Evolutionary conservation across 352 stramenopile genomes (phyloP).

Genomic region (Phytophthora podocarpi): DNA sequence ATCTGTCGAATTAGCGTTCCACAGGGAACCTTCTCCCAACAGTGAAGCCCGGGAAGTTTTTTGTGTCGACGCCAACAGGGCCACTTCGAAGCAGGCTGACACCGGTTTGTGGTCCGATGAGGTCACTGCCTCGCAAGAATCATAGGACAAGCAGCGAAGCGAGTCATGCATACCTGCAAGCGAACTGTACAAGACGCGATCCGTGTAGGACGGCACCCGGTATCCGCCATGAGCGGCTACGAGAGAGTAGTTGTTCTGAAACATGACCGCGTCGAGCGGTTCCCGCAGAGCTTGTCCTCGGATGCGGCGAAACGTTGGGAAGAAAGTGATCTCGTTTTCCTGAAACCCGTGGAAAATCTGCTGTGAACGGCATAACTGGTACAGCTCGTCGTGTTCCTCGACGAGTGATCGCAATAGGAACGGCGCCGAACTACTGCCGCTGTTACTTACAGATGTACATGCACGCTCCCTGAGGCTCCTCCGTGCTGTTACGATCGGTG

Average conservation of each 20-base stretch:
- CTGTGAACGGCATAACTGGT: slow-evolving; percentile 57
- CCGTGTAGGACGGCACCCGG: slow-evolving; percentile 90
- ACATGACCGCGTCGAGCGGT: slow-evolving; percentile 32
- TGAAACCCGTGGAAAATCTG: slow-evolving; percentile 83
- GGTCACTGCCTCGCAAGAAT: slow-evolving; percentile 74
- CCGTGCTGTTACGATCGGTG: slow-evolving; percentile 6
- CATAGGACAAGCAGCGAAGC: slow-evolving; percentile 73
- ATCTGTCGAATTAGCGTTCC: slow-evolving; percentile 52
- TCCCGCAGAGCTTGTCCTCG: slow-evolving; percentile 50
- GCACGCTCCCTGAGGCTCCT: slow-evolving; percentile 7
- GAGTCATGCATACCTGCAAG: slow-evolving; percentile 59
- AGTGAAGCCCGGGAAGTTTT: slow-evolving; percentile 9
- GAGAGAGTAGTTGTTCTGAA: slow-evolving; percentile 72
- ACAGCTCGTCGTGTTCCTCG: slow-evolving; percentile 78
- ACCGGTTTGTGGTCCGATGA: slow-evolving; percentile 89
- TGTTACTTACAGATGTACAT: slow-evolving; percentile 28
- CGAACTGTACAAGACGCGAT: slow-evolving; percentile 86
- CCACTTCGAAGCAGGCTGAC: slow-evolving; percentile 63
- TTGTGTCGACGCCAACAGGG: slow-evolving; percentile 14
- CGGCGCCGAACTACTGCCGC: slow-evolving; percentile 22
- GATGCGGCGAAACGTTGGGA: slow-evolving; percentile 80
- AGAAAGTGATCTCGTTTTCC: slow-evolving; percentile 74
- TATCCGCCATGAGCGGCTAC: slow-evolving; percentile 58
- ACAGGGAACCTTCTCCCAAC: slow-evolving; percentile 31
- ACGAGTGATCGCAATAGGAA: slow-evolving; percentile 47